These are phyloP conservation scores for Chytriomyces sp. DNA, from an alignment of 192 early-diverging fungal species.

Conservation along the genomic window DNA sequence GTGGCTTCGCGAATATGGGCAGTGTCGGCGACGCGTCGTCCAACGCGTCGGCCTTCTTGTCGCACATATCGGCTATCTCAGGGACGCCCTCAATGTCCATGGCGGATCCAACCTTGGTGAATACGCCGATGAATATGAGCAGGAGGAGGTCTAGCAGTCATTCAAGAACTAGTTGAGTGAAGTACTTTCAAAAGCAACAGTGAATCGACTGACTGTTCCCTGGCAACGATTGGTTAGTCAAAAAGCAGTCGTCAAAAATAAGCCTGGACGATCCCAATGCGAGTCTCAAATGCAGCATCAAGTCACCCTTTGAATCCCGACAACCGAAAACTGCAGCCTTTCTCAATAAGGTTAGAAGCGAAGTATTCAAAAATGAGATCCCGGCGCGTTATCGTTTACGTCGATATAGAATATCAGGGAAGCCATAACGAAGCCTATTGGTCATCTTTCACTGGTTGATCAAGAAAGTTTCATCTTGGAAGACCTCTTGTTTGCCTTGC, in stretches of 20 bases:
- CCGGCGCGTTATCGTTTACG: neutral
- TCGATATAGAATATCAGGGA: neutral
- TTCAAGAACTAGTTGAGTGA: neutral
- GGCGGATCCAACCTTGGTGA: neutral
- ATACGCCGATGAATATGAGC: too few species aligned
- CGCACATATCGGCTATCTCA: neutral
- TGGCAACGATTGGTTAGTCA: neutral
- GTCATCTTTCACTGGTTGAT: slow-evolving; percentile 22
- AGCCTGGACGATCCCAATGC: neutral
- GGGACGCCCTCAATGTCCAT: neutral
- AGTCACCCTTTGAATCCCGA: neutral
- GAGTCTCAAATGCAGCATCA: neutral
- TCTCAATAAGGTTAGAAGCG: neutral
- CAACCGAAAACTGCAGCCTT: neutral
- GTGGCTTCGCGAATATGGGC: neutral
- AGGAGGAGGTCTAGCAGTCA: neutral
- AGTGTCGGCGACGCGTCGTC: neutral
- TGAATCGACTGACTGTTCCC: slow-evolving; percentile 1
- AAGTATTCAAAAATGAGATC: neutral
- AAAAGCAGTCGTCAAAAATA: slow-evolving; percentile 1
- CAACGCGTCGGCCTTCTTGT: neutral
- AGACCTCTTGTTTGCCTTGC: slow-evolving; percentile 84
- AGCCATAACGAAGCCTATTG: slow-evolving; percentile 8
- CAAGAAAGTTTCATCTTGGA: slow-evolving; percentile 87
- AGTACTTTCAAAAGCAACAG: neutral